Evolutionary conservation across 208 protist genomes (phyloP), one percentile per base, ranked within the genome.

Genomic region (Leishmania aethiopica): DNA sequence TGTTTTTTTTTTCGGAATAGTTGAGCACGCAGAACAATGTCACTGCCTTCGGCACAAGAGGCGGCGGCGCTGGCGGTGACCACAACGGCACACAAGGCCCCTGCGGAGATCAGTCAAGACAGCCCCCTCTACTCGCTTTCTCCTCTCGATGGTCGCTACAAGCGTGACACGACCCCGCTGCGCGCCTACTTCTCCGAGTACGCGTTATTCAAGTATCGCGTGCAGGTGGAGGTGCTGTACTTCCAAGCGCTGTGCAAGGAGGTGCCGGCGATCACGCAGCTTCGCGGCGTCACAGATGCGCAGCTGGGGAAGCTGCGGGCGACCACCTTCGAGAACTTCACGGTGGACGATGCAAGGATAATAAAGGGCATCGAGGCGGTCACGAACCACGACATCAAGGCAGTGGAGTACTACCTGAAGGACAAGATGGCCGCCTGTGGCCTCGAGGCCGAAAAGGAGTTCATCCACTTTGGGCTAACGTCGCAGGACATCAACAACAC

Each of bases 401-500:
- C 98, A 17, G 96, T 99, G 10, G 98, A 99, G 90, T 99, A 99
- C 84, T 99, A 95, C 82, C 73, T 99, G 49, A 99, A 99, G 87
- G 89, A 97, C 45, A 98, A 97, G 75, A 95, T 99, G 89, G 66
- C 70, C 6, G 79, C 32, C 8, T 93, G 87, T 40, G 92, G 92
- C 69, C 92, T 98, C 45, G 86, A 74, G 37, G 32, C 91, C 7
- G 84, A 95, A 32, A 89, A 81, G 75, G 98, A 99, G 87, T 99
- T 98, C 88, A 93, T 99, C 49, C 98, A 99, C 86, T 99, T 99
- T 87, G 98, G 95, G n/a, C 88, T 99, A 17, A 99, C 98, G 55
- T 99, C 96, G 62, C 98, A 99, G 87, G 98, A 99, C 82, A 98
- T 99, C 85, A 99, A 99, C 89, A 99, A 99, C 89, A 99, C 98